Base-by-base conservation (phyloP, 768 basidiomycete genomes). In the Mycena chlorophos region DNA sequence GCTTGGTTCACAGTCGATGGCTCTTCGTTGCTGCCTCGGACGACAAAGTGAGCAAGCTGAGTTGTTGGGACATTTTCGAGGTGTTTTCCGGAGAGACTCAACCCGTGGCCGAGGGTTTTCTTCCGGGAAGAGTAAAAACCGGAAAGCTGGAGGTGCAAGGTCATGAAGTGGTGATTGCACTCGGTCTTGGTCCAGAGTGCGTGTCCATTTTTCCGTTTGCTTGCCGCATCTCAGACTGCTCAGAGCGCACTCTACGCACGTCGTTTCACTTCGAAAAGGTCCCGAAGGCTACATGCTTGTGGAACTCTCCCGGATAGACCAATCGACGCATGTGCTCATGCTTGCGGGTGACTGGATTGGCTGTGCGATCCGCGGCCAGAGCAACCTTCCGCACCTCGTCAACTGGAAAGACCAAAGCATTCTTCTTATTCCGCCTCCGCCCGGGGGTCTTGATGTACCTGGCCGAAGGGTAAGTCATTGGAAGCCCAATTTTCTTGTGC, bases 61-160 rank as follows among this genome's bases (percentile, higher is more conserved):
- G 13, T 42, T 61, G 59, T 31, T 61, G 59, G 59, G 56, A 57
- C n/a, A n/a, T 60, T 14, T 23, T 34, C 5, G 27, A 22, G 26
- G 3, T 56, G 29, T 47, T 52, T 25, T 27, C 31, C 16, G 51
- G 51, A 8, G 20, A 31, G 37, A 20, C 12, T 4, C 40, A 47
- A 26, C 59, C 47, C 19, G 8, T 52, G 17, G 49, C 56, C 0
- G 55, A 61, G 17, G 51, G 38, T 4, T 60, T 46, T 28, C 40
- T 60, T 8, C 45, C 50, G 1, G 58, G 58, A 14, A 54, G 37
- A 30, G 55, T 61, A 4, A 31, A 53, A 29, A 61, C 51, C 6
- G 59, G 39, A n/a, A 42, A 57, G 30, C 26, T 57, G 16, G 55
- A 56, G 22, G 39, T 53, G 4, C 50, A 53, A 19, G 49, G 23